Evolutionary conservation across 371 early-diverging fungal species (phyloP).

Genomic region (Rhizopus arrhizus): DNA sequence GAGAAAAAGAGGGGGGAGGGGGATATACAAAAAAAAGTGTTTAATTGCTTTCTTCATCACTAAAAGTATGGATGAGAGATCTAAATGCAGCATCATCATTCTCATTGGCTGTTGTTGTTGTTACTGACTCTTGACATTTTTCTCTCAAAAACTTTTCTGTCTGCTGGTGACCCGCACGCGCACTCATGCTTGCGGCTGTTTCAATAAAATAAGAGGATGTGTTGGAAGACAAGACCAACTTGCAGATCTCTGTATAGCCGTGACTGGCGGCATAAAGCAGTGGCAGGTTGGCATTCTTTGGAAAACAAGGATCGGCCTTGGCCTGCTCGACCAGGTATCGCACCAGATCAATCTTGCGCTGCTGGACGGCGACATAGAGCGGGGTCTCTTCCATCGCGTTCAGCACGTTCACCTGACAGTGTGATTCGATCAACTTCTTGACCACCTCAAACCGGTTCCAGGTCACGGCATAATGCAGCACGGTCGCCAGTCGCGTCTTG

Average conservation of each 20-base stretch:
- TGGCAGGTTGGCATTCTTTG: slow-evolving; percentile 34
- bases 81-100: slow-evolving; percentile 26
- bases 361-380: slow-evolving; percentile 49
- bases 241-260: slow-evolving; percentile 52
- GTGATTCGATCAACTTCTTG: slow-evolving; percentile 31
- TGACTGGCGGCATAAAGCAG: slow-evolving; percentile 55
- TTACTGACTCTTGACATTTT: slow-evolving; percentile 9
- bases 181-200: slow-evolving; percentile 35
- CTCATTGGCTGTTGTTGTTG: not conserved
- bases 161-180: slow-evolving; percentile 18
- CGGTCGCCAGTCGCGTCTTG: slow-evolving; percentile 31
- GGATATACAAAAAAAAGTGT: not conserved
- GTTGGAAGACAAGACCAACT: slow-evolving; percentile 31
- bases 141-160: slow-evolving; percentile 29
- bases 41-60: slow-evolving; percentile 38
- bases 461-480: slow-evolving; percentile 49
- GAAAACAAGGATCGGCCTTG: slow-evolving; percentile 41
- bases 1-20: too few relatives aligned
- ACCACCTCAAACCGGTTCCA: slow-evolving; percentile 53
- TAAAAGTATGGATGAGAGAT: slow-evolving; percentile 39
- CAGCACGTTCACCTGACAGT: slow-evolving; percentile 38
- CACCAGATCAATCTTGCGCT: slow-evolving; percentile 52
- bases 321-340: slow-evolving; percentile 38
- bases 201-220: slow-evolving; percentile 40
- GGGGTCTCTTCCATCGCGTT: slow-evolving; percentile 51